Percentiles rank a stretch among this genome's conserved stretches.
phyloP scores from a whole-genome alignment of 306 rosid genomes.

The Amphicarpaea edgeworthii region DNA sequence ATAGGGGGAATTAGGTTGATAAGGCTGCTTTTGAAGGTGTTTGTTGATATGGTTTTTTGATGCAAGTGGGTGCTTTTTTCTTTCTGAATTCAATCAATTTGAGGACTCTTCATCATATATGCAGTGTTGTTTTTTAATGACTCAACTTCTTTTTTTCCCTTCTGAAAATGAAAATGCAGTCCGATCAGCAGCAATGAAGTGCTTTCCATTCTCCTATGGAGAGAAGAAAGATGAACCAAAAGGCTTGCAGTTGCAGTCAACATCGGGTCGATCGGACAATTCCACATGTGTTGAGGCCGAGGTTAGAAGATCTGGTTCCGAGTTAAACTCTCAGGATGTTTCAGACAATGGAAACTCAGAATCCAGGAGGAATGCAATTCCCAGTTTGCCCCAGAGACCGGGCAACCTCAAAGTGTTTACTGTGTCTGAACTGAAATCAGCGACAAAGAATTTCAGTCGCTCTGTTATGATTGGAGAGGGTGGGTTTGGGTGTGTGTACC shows the following conservation, averaged over 20 bases:
- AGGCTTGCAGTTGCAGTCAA: constrained; percentile 50
- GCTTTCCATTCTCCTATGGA: constrained; percentile 64
- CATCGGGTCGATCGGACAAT: constrained; percentile 53
- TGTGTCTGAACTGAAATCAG: constrained; percentile 77
- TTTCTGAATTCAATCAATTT: constrained; percentile 39
- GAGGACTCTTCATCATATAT: constrained; percentile 18
- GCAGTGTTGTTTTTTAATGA: constrained; percentile 32
- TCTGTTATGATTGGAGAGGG: constrained; percentile 96
- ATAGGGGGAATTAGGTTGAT: constrained; percentile 10
- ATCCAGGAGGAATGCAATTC: constrained; percentile 68
- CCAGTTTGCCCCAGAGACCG: constrained; percentile 78
- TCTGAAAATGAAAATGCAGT: constrained; percentile 47
- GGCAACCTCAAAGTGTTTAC: constrained; percentile 85
- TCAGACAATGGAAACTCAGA: constrained; percentile 76
- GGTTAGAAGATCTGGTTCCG: constrained; percentile 71
- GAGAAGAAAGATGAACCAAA: constrained; percentile 72
- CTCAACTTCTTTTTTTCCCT: constrained; percentile 32
- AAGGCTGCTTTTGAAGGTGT: constrained; percentile 31
- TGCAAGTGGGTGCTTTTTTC: constrained; percentile 34
- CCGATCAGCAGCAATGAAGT: constrained; percentile 64
- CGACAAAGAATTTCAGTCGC: constrained; percentile 86
- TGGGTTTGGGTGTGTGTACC: constrained; percentile 93
- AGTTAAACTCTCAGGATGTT: constrained; percentile 65
- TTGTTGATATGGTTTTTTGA: constrained; percentile 33
- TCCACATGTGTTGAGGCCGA: constrained; percentile 62